Percentiles rank a stretch among this genome's conserved stretches.
Evolutionary conservation across 176 grass and related monocot species (phyloP).

Genomic region (Bothriochloa decipiens): DNA sequence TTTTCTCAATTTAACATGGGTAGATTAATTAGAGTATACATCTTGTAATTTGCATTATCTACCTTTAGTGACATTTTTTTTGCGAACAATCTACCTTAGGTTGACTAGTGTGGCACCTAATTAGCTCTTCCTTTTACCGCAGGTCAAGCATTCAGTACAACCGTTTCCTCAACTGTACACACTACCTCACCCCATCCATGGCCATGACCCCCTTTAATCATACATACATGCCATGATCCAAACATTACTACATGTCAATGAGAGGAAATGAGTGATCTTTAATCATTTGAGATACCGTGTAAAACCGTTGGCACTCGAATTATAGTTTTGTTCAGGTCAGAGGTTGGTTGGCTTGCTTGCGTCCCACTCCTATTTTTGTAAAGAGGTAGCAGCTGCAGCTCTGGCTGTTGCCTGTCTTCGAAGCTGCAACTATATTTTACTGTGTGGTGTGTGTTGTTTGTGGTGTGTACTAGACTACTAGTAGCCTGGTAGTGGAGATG

Average conservation of each 20-base stretch:
- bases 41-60: neutral
- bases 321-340: conserved; percentile 30
- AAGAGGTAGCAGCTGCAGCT: conserved; percentile 18
- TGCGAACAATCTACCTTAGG: too few relatives aligned
- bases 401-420: conserved; percentile 54
- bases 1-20: neutral
- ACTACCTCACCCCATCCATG: neutral
- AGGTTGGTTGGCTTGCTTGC: conserved; percentile 55
- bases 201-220: neutral
- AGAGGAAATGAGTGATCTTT: conserved; percentile 38
- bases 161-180: conserved; percentile 36
- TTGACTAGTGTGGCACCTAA: neutral
- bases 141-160: conserved; percentile 46
- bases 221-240: neutral
- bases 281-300: conserved; percentile 38
- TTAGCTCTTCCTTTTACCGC: conserved; percentile 14
- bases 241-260: conserved; percentile 28
- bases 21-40: neutral
- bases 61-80: neutral
- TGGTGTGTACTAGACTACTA: conserved; percentile 50
- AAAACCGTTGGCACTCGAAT: conserved; percentile 35
- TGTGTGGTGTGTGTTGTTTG: conserved; percentile 23
- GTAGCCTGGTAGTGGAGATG: conserved; percentile 61
- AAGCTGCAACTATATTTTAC: conserved; percentile 51
- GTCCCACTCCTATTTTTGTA: conserved; percentile 35